Evolutionary conservation across 768 basidiomycete species (phyloP), one percentile per base, ranked within the genome.

Genomic region (Mycena metata): DNA sequence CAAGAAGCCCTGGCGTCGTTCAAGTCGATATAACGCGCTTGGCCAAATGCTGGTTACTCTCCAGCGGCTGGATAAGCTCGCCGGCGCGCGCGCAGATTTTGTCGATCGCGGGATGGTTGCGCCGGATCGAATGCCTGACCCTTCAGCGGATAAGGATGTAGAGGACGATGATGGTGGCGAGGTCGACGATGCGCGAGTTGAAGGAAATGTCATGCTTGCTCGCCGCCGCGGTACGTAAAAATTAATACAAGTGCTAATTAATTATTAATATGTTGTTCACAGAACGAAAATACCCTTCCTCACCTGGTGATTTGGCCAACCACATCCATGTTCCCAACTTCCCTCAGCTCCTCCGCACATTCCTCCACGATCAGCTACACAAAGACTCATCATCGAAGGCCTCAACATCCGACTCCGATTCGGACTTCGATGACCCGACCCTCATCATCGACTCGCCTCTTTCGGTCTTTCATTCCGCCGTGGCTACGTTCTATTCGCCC

Each of bases 1-100:
- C 17, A 75, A 76, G 56, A 61, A 72, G 35, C 76, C 73, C 11
- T 76, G 73, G 73, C 54, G 66, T 3, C 60, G 70, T 11, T 76
- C 74, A 0, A 76, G 58, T 39, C 61, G 66, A 15, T 71, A 54
- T 33, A 59, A 75, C 7, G 73, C 72, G 3, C 63, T 76, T 3
- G 64, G 64, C 10, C 75, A 76, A 50, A 75, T 75, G 74, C 63
- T 75, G 4, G 13, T 67, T 4, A 71, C 72, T 3, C 73, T 72
- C 41, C 71, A 72, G 43, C 66, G 63, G 11, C 63, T 71, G 0
- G 69, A 75, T 65, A 73, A 74, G 47, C 66, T 76, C 15, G 69
- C 70, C 21, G 72, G 72, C 17, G 43, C 67, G 1, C 55, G 70
- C 17, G 64, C 55, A 6, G 72, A 73, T 46, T 73, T 76, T 35